Evolutionary conservation across 331 rosid species (phyloP).

Genomic region (Malus hybrid): DNA sequence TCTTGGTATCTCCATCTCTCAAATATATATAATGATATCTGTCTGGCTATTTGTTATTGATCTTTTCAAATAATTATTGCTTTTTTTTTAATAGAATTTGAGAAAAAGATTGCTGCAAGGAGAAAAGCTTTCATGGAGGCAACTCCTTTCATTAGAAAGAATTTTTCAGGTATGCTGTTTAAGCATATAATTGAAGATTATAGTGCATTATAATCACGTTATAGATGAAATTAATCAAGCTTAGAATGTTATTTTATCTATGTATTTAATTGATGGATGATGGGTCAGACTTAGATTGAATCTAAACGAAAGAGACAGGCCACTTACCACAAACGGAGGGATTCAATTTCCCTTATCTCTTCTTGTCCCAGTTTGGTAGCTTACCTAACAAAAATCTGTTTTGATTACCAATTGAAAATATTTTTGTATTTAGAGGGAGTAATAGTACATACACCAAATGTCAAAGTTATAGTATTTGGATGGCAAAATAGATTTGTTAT

Average conservation of each 20-base stretch:
- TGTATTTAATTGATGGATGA: background rate
- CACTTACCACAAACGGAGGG: constrained; percentile 14
- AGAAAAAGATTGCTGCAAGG: constrained; percentile 45
- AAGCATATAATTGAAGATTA: too few species aligned
- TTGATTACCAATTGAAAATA: constrained; percentile 1
- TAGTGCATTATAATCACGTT: background rate
- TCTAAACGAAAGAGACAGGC: constrained; percentile 5
- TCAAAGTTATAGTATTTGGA: background rate
- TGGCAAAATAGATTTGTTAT: too few species aligned
- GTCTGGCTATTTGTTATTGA: background rate
- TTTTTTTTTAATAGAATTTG: constrained; percentile 29
- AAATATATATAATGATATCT: background rate
- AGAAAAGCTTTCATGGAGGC: constrained; percentile 44
- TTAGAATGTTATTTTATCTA: background rate
- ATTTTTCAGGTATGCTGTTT: constrained; percentile 42
- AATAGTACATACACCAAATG: background rate
- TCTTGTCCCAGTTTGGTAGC: constrained; percentile 46
- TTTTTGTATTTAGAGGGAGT: background rate
- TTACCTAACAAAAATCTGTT: constrained; percentile 46
- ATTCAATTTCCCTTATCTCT: constrained; percentile 12
- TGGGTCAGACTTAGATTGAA: constrained; percentile 17
- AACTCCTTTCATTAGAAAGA: constrained; percentile 36
- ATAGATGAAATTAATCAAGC: background rate
- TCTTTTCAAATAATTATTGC: background rate
- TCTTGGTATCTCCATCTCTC: constrained; percentile 24